Conservation (phyloP, 1,284 basidiomycete genomes). For the Leccinum colubrinum region DNA sequence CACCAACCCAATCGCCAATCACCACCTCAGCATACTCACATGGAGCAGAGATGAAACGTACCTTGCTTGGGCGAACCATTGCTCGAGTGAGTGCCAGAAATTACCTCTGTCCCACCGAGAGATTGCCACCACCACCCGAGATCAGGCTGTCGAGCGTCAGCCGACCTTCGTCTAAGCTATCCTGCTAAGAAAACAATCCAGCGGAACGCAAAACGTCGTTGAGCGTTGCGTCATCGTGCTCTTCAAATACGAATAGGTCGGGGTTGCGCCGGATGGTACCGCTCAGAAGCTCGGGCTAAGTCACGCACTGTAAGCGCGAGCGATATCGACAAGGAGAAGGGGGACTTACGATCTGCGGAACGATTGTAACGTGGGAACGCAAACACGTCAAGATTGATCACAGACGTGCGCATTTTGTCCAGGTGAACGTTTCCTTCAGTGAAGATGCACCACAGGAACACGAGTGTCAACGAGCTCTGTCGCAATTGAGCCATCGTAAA, state of each 20-base stretch:
- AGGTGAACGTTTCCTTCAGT: slow-evolving; percentile 57
- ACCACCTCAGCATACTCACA: neutral
- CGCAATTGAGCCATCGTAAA: neutral
- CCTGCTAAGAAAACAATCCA: slow-evolving; percentile 52
- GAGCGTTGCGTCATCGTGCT: slow-evolving; percentile 65
- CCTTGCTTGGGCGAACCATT: slow-evolving; percentile 33
- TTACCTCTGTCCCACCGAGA: slow-evolving; percentile 73
- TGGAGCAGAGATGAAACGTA: slow-evolving; percentile 9
- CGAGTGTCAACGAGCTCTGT: slow-evolving; percentile 49
- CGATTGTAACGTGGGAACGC: slow-evolving; percentile 4
- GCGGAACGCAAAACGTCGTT: slow-evolving; percentile 56
- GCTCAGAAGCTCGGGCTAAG: slow-evolving; percentile 25
- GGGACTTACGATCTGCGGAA: slow-evolving; percentile 1
- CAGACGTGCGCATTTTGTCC: slow-evolving; percentile 43
- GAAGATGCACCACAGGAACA: slow-evolving; percentile 53
- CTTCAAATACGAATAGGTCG: slow-evolving; percentile 60
- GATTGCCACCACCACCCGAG: slow-evolving; percentile 58
- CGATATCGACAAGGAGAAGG: neutral
- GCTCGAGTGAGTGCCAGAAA: slow-evolving; percentile 47
- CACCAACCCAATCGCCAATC: neutral
- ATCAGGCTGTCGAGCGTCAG: slow-evolving; percentile 39
- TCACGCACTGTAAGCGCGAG: neutral
- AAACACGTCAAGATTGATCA: slow-evolving; percentile 7
- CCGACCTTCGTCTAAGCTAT: slow-evolving; percentile 42
- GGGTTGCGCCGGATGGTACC: slow-evolving; percentile 58